These are phyloP conservation scores for Endogone sp. DNA, from an alignment of 192 early-diverging fungal genomes.

Conservation along the genomic window DNA sequence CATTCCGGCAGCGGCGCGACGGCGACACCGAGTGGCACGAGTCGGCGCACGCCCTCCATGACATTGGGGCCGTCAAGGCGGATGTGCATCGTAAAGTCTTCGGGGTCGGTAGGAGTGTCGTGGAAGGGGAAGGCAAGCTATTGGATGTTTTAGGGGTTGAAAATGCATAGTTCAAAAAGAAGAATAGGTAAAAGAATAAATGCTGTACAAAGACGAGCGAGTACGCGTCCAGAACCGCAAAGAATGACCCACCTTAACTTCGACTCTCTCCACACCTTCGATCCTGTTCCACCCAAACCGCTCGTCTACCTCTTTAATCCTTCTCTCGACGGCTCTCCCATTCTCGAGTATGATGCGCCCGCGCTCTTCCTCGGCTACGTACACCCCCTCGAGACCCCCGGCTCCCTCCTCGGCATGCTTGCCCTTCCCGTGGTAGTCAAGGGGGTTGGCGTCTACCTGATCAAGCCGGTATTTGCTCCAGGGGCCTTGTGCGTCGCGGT, in stretches of 20 bases:
- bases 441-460: slow-evolving; percentile 40
- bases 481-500: slow-evolving; percentile 38
- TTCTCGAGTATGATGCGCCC: neutral
- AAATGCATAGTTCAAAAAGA: too few relatives aligned
- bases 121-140: slow-evolving; percentile 15
- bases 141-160: neutral
- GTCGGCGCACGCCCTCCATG: slow-evolving; percentile 33
- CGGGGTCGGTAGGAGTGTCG: slow-evolving; percentile 6
- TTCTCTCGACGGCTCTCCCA: neutral
- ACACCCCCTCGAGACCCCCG: neutral
- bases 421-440: slow-evolving; percentile 6
- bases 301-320: neutral
- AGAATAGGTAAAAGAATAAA: too few relatives aligned
- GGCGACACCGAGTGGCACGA: slow-evolving; percentile 29
- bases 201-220: too few relatives aligned
- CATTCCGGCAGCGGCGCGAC: slow-evolving; percentile 28
- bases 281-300: slow-evolving; percentile 8
- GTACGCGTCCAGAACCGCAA: neutral
- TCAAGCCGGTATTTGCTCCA: slow-evolving; percentile 35
- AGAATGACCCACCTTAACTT: slow-evolving; percentile 22
- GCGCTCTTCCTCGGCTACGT: neutral
- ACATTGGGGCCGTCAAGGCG: slow-evolving; percentile 36
- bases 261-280: slow-evolving; percentile 16
- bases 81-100: slow-evolving; percentile 28
- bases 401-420: neutral